Base-by-base conservation (phyloP, 116 monocot genomes). In the Trichopus zeylanicus region DNA sequence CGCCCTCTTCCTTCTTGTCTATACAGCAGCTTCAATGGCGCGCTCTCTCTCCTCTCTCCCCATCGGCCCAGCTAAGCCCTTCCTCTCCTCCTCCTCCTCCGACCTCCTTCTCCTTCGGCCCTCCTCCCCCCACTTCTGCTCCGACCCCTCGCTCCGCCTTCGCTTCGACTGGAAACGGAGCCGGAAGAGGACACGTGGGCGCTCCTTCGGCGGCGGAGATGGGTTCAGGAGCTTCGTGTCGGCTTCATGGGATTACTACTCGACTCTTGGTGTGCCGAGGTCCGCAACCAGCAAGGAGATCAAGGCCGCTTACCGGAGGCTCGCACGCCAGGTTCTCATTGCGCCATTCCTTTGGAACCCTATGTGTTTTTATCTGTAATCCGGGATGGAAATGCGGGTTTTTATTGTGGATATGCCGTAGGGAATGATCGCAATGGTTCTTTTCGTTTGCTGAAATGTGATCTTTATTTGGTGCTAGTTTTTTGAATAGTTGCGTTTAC, bases 291-390 rank as follows among this genome's bases (percentile, higher is more conserved):
- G 13, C 55, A 94, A 94, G 72, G 83, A 94, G 68, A 94, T 94
- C 70, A 94, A 95, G 77, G 74, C 95, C 37, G 95, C 95, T 0
- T 95, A 90, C 55, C 70, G 95, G 12, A 78, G 55, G 34, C 70
- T 95, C 38, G 95, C 95, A 20, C 95, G 95, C 23, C 95, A 95
- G 90, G 95, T 95, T 29, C n/a, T n/a, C n/a, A n/a, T n/a, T n/a
- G n/a, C n/a, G n/a, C n/a, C n/a, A 15, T n/a, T 48, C n/a, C n/a
- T 22, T 26, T 24, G 47, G 30, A 15, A 4, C 0, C 22, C 19
- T 31, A 4, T 23, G 32, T 54, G 15, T 0, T 5, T 18, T 26
- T 26, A 18, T 9, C 12, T 28, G 15, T 12, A 16, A 62, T 42
- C n/a, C 13, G 7, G n/a, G 8, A 13, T 42, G 13, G 18, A 42